Evolutionary conservation across 345 rosid genomes (phyloP), one percentile per base, ranked within the genome.

Genomic region (Cardamine chenopodiifolia): DNA sequence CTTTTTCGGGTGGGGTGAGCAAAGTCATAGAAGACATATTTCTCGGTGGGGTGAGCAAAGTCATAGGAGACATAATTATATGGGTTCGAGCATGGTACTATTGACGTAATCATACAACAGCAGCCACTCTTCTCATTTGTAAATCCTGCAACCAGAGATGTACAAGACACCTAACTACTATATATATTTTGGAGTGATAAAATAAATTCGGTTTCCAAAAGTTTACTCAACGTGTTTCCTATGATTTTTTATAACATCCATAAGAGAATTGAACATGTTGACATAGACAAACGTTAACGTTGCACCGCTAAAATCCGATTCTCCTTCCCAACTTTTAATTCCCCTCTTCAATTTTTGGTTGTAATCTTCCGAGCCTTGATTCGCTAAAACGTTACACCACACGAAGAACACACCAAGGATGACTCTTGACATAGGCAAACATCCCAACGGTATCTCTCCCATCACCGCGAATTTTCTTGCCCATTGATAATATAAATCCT

Each of bases 1-100:
- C 84, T 68, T 65, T 78, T 70, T 88, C 92, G n/a, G 0, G 96
- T 81, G 8, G 96, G 92, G 77, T 90, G 96, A 58, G 60, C 85
- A 76, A 89, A 86, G 77, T 89, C 92, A 80, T 84, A 89, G 62
- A 87, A 89, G 17, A 89, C 75, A 53, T 85, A 83, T n/a, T n/a
- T 78, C 72, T 88, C 92, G 0, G 96, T 81, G 8, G 96, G 92
- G 77, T 90, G 96, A 58, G 60, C 85, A 76, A 89, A 86, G 77
- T 89, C 92, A 80, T 84, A 89, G 62, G 86, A 89, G 17, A 89
- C 75, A 53, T 85, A 83, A 22, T 48, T 69, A 0, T 86, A 76
- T 3, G 50, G 81, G 58, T 82, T 63, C 0, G 64, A 2, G 66
- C 92, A 90, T 49, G 78, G 81, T 59, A 67, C 0, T 17, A 71